These are phyloP conservation scores for Raphanus hybrid DNA, from an alignment of 441 rosid species.

Conservation along the genomic window DNA sequence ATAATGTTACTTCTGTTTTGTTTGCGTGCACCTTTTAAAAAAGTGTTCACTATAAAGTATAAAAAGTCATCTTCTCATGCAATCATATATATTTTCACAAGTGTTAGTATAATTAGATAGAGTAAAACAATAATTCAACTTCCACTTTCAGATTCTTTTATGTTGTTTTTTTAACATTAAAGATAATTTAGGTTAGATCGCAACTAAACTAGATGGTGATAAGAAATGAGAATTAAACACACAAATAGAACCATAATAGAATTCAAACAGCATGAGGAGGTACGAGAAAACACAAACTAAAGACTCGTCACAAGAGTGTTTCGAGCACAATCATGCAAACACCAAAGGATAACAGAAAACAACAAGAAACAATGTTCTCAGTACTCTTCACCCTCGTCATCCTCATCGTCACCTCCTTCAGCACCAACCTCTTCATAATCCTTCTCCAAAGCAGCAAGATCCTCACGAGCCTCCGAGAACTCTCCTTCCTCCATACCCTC, in stretches of 20 bases:
- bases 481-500: slow-evolving; percentile 8
- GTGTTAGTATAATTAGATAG: too few species aligned
- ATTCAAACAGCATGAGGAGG: not conserved
- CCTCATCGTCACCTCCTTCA: slow-evolving; percentile 9
- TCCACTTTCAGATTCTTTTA: too few species aligned
- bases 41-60: too few species aligned
- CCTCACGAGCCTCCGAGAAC: slow-evolving; percentile 7
- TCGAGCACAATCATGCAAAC: slow-evolving; percentile 1
- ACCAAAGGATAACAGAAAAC: not conserved
- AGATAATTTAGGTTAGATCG: not conserved
- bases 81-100: too few species aligned
- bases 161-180: too few species aligned
- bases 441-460: not conserved
- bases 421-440: slow-evolving; percentile 7
- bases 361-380: not conserved
- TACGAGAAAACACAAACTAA: not conserved
- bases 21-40: too few species aligned
- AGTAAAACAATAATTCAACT: too few species aligned
- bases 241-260: not conserved
- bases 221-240: not conserved
- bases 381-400: slow-evolving; percentile 5
- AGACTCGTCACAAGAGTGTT: slow-evolving; percentile 20
- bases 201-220: not conserved
- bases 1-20: too few species aligned
- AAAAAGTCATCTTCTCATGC: too few species aligned